Evolutionary conservation across 441 rosid species (phyloP).

Genomic region (Flueggea neowawraea): DNA sequence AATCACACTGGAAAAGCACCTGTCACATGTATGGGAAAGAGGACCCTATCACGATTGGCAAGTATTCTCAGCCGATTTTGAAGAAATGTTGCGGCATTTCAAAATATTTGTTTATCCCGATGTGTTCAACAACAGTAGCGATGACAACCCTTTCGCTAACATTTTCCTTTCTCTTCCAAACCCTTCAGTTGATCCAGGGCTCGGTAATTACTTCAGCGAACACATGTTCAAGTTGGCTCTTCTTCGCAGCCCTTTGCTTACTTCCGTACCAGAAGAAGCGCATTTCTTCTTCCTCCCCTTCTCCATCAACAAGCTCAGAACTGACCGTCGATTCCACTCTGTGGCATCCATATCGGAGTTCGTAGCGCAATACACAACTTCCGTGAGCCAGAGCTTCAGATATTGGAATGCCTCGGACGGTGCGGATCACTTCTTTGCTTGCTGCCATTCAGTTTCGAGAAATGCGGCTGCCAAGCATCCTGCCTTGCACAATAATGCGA

Average conservation of each 20-base stretch:
- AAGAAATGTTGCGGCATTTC: constrained; percentile 31
- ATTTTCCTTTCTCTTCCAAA: constrained; percentile 37
- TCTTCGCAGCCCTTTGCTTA: constrained; percentile 26
- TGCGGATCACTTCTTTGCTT: constrained; percentile 41
- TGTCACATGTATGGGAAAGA: not conserved
- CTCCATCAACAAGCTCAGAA: constrained; percentile 38
- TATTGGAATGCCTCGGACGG: constrained; percentile 42
- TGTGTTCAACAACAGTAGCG: constrained; percentile 5
- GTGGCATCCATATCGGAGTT: constrained; percentile 31
- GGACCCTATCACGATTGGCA: constrained; percentile 42
- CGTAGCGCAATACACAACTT: constrained; percentile 16
- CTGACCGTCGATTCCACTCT: constrained; percentile 32
- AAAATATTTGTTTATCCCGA: constrained; percentile 40
- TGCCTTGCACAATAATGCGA: constrained; percentile 30
- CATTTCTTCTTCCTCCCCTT: constrained; percentile 41
- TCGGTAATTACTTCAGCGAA: constrained; percentile 43
- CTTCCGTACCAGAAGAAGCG: constrained; percentile 26
- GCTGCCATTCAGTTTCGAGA: constrained; percentile 41
- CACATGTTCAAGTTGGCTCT: constrained; percentile 44
- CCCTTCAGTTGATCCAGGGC: constrained; percentile 9
- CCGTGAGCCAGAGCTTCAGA: constrained; percentile 18
- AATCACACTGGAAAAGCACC: not conserved
- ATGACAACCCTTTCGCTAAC: constrained; percentile 11
- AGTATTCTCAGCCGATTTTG: constrained; percentile 29
- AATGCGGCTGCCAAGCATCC: constrained; percentile 27